phyloP scores from a whole-genome alignment of 2,329 filamentous ascomycete genomes.

The Furcasterigmium sp. region DNA sequence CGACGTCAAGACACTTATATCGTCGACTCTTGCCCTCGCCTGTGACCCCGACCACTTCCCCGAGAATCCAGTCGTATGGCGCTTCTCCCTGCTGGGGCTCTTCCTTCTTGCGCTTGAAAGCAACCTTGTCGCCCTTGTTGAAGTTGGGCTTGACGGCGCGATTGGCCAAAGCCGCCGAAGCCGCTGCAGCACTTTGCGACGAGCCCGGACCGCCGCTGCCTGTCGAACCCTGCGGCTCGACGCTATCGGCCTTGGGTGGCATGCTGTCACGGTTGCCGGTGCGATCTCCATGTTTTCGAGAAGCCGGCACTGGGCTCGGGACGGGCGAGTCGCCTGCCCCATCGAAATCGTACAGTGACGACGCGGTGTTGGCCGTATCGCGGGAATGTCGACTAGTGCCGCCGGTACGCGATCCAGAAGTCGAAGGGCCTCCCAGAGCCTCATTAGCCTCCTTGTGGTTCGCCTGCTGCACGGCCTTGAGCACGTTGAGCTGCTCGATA shows the following conservation, averaged over 20 bases:
- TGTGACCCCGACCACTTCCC: conserved; percentile 68
- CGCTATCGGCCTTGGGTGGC: conserved; percentile 51
- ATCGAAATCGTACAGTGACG: conserved; percentile 40
- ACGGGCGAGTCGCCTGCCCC: conserved; percentile 38
- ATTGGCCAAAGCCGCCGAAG: conserved; percentile 11
- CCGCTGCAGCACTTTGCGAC: conserved; percentile 5
- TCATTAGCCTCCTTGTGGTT: conserved; percentile 30
- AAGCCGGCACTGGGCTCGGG: conserved; percentile 33
- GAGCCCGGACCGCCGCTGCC: conserved; percentile 27
- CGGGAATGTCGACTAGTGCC: conserved; percentile 8
- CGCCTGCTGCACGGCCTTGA: conserved; percentile 35
- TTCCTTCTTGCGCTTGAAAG: conserved; percentile 55
- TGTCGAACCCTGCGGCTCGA: conserved; percentile 43
- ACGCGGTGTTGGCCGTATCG: conserved; percentile 17
- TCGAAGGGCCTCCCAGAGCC: conserved; percentile 15
- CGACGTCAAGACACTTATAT: conserved; percentile 76
- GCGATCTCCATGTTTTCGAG: conserved; percentile 27
- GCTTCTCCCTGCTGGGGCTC: conserved; percentile 37
- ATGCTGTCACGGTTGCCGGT: conserved; percentile 45
- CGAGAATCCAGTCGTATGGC: conserved; percentile 64
- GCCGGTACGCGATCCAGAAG: conserved; percentile 10
- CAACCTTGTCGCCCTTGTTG: conserved; percentile 58
- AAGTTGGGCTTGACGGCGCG: conserved; percentile 45
- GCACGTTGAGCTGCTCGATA: conserved; percentile 36
- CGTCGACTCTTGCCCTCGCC: conserved; percentile 73